Conservation (phyloP, 495 filamentous ascomycete genomes). For the Aspergillus nidulans region DNA sequence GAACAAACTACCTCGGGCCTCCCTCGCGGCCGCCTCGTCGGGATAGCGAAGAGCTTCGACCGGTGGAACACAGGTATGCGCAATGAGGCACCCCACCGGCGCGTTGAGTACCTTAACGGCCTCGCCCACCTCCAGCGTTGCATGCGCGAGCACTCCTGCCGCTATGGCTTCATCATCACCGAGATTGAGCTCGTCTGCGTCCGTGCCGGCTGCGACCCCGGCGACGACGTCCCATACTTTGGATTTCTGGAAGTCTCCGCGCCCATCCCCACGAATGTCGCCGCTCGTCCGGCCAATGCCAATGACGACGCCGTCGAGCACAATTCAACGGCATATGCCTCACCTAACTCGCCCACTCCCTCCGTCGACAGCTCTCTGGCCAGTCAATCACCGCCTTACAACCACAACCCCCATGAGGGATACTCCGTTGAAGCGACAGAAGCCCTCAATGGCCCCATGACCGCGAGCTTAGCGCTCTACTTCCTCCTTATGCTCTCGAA, state of each 20-base stretch:
- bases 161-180: constrained; percentile 92
- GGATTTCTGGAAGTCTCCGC: constrained; percentile 75
- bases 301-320: background rate
- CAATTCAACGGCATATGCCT: constrained; percentile 1
- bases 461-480: constrained; percentile 65
- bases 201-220: constrained; percentile 65
- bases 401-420: constrained; percentile 8
- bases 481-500: constrained; percentile 82
- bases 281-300: constrained; percentile 7
- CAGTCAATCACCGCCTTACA: constrained; percentile 17
- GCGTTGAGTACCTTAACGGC: constrained; percentile 80
- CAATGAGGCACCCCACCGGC: constrained; percentile 69
- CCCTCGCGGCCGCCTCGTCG: constrained; percentile 74
- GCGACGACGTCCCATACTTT: constrained; percentile 70
- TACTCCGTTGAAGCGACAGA: constrained; percentile 1
- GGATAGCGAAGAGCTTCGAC: constrained; percentile 82
- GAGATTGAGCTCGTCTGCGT: constrained; percentile 92
- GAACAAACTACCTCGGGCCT: constrained; percentile 68
- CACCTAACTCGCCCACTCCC: constrained; percentile 19
- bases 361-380: constrained; percentile 17
- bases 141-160: constrained; percentile 89
- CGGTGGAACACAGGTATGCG: constrained; percentile 94
- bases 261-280: constrained; percentile 49
- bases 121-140: constrained; percentile 77
- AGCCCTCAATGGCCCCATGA: constrained; percentile 50